These are phyloP conservation scores for Ganoderma sp. DNA, from an alignment of 1,284 basidiomycete species.

Conservation along the genomic window DNA sequence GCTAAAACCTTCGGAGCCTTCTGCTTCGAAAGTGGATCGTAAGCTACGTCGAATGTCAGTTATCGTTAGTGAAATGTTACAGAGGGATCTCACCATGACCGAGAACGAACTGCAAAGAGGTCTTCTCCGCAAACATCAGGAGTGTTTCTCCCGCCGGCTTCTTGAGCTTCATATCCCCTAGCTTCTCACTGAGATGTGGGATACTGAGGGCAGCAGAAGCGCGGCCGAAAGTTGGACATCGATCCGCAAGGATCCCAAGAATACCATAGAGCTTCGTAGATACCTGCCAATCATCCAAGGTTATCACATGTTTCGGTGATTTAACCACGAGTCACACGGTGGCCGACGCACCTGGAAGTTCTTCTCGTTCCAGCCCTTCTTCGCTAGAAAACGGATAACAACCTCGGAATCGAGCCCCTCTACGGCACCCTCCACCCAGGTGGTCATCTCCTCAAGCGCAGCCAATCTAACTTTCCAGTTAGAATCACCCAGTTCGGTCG, in stretches of 20 bases:
- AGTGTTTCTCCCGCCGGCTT: conserved; percentile 95
- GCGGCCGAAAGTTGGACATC: conserved; percentile 84
- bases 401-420: conserved; percentile 87
- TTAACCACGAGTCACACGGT: conserved; percentile 1
- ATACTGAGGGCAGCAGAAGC: conserved; percentile 86
- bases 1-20: conserved; percentile 98
- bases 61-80: not conserved
- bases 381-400: conserved; percentile 87
- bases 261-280: conserved; percentile 87
- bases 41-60: conserved; percentile 58
- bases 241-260: conserved; percentile 76
- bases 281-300: conserved; percentile 58
- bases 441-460: conserved; percentile 84
- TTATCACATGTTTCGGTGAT: conserved; percentile 7
- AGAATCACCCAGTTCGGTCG: conserved; percentile 78
- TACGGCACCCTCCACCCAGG: conserved; percentile 79
- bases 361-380: conserved; percentile 97
- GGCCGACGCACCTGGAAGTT: conserved; percentile 85
- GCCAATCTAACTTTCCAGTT: conserved; percentile 95
- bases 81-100: conserved; percentile 71
- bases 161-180: conserved; percentile 97
- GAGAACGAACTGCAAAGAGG: conserved; percentile 93
- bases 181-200: conserved; percentile 90
- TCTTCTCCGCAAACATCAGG: conserved; percentile 86
- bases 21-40: conserved; percentile 90